Conservation (phyloP, 805 yeast genomes). For the Wickerhamiella kazuoi region DNA sequence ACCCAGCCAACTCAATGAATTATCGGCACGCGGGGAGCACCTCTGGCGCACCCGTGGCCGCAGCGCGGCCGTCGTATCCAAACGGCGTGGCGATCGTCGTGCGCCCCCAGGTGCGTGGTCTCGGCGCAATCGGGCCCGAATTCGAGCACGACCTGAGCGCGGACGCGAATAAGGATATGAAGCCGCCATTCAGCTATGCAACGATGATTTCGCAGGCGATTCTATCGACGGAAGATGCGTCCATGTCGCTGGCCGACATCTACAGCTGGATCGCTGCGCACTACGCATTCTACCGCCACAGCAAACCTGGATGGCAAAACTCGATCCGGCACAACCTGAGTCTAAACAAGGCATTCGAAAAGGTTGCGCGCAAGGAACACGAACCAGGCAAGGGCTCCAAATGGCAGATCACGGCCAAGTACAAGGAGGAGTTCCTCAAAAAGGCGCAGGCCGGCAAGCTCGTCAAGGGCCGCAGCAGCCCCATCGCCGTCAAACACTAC, state of each 20-base stretch:
- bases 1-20: not conserved
- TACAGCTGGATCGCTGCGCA: slow-evolving; percentile 77
- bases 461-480: slow-evolving; percentile 8
- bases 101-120: slow-evolving; percentile 24
- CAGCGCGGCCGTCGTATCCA: slow-evolving; percentile 18
- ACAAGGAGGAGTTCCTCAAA: slow-evolving; percentile 64
- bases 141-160: slow-evolving; percentile 37
- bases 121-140: slow-evolving; percentile 14
- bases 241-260: slow-evolving; percentile 75
- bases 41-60: not conserved
- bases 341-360: slow-evolving; percentile 90
- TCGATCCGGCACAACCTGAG: slow-evolving; percentile 91
- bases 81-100: slow-evolving; percentile 26
- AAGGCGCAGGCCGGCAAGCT: slow-evolving; percentile 36
- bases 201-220: slow-evolving; percentile 98
- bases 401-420: slow-evolving; percentile 86
- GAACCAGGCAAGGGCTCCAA: slow-evolving; percentile 99
- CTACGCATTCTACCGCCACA: slow-evolving; percentile 80
- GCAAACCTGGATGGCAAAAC: slow-evolving; percentile 97
- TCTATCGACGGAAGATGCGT: slow-evolving; percentile 70
- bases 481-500: not conserved
- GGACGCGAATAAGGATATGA: slow-evolving; percentile 81
- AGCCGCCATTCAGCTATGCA: slow-evolving; percentile 94
- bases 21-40: not conserved
- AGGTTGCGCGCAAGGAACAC: slow-evolving; percentile 84